Evolutionary conservation across 2,329 filamentous ascomycete genomes (phyloP).

Genomic region (Sordariomycetes sp.): DNA sequence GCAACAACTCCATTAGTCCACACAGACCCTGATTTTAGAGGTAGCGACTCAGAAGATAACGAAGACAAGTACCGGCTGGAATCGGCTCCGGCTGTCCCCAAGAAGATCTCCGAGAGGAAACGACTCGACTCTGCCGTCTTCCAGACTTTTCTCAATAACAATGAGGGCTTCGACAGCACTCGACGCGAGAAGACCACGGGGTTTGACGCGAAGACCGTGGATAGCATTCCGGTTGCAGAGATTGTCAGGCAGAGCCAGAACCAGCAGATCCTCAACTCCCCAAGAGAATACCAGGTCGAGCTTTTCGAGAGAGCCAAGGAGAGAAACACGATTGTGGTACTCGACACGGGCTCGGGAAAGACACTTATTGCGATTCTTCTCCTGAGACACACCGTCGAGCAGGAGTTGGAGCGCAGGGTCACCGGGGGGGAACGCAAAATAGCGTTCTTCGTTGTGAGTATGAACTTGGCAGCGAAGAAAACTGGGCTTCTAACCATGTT

Average conservation of each 20-base stretch:
- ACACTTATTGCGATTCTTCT: slow-evolving; percentile 89
- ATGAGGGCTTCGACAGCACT: slow-evolving; percentile 7
- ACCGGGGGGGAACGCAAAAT: slow-evolving; percentile 47
- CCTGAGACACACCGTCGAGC: slow-evolving; percentile 60
- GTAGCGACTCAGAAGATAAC: slow-evolving; percentile 10
- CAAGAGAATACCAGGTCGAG: slow-evolving; percentile 84
- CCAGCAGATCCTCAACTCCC: slow-evolving; percentile 54
- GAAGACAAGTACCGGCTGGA: slow-evolving; percentile 14
- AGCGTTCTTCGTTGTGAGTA: slow-evolving; percentile 69
- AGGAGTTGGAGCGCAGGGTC: slow-evolving; percentile 60
- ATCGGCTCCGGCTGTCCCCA: slow-evolving; percentile 16
- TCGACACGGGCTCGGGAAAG: slow-evolving; percentile 92
- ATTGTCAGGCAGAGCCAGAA: slow-evolving; percentile 15
- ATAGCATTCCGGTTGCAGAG: slow-evolving; percentile 1
- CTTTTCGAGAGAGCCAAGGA: slow-evolving; percentile 78
- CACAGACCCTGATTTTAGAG: neutral
- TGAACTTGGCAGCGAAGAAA: neutral
- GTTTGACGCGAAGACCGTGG: neutral
- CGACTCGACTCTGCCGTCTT: slow-evolving; percentile 36
- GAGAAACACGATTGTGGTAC: slow-evolving; percentile 80
- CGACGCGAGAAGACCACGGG: neutral
- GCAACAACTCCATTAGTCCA: neutral
- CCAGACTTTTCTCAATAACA: slow-evolving; percentile 23
- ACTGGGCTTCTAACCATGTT: neutral
- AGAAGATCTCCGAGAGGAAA: slow-evolving; percentile 30